Evolutionary conservation across 257 asterid species (phyloP), one percentile per base, ranked within the genome.

Genomic region (Salvia miltiorrhiza): DNA sequence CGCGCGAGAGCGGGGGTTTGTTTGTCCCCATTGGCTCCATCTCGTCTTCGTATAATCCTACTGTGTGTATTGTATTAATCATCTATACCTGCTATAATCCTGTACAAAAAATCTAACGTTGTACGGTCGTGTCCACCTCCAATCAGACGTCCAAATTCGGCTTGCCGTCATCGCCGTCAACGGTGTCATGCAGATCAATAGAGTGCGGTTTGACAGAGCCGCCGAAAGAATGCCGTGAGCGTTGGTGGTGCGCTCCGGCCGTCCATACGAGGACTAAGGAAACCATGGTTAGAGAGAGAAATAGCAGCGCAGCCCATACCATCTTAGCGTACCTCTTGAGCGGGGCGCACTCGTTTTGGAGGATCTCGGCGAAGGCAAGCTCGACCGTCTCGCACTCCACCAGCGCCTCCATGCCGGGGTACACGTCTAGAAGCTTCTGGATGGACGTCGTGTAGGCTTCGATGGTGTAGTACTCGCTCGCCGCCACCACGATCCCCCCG

Each of bases 341-440:
- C 8, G 97, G 97, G 61, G 40, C 41, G 78, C 98, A 90, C 24
- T 93, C 92, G 0, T 77, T 41, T 14, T 76, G 55, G 17, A 88
- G 83, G 70, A 93, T 90, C 33, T 84, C 80, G 0, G 84, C 45
- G 75, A 93, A 93, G 1, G 97, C 91, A 1, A 77, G 74, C 32
- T 78, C 68, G 7, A 90, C 92, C 7, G 88, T 83, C 67, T 76
- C 74, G 21, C 97, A 93, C 72, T 93, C 85, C 7, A 89, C 87
- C 10, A 93, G 80, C 72, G 80, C 67, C 20, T 90, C 92, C 89
- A 93, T 77, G 0, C 77, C 84, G 0, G 98, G 98, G 63, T 88
- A 93, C 21, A 81, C 94, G 43, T 88, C 80, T 9, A 93, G 70
- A n/a, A 93, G 72, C 40, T 63, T 78, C 54, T 88, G 96, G 60